Evolutionary conservation across 2,329 filamentous ascomycete species (phyloP).

Genomic region (Fusarium fujikuroi): DNA sequence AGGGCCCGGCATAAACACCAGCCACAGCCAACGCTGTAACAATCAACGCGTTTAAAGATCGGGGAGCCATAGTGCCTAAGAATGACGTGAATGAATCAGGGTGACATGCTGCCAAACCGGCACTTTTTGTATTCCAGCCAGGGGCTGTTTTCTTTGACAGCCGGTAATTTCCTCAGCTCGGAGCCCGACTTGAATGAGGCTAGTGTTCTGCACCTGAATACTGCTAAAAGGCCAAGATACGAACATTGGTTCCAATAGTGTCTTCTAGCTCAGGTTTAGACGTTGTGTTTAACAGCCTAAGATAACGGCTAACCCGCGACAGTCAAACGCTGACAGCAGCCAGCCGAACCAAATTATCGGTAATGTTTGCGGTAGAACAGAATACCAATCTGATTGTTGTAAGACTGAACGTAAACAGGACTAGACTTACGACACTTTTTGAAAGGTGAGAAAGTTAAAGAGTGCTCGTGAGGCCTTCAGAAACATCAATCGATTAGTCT

Average conservation of each 20-base stretch:
- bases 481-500: background rate
- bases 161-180: background rate
- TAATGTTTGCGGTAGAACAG: background rate
- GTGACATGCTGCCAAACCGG: background rate
- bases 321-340: background rate
- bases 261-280: background rate
- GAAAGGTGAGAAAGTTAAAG: background rate
- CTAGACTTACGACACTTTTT: rapidly evolving
- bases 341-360: background rate
- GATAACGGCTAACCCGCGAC: background rate
- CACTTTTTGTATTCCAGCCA: background rate
- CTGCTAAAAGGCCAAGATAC: background rate
- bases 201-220: background rate
- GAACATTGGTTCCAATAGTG: background rate
- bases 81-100: background rate
- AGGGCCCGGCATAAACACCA: background rate
- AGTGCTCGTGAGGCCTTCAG: background rate
- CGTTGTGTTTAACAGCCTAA: background rate
- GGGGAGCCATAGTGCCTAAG: background rate
- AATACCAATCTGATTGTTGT: background rate
- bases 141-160: background rate
- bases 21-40: background rate
- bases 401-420: background rate
- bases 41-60: background rate
- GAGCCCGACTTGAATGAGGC: background rate